Conservation (phyloP, 306 rosid genomes). For the Canavalia gladiata region DNA sequence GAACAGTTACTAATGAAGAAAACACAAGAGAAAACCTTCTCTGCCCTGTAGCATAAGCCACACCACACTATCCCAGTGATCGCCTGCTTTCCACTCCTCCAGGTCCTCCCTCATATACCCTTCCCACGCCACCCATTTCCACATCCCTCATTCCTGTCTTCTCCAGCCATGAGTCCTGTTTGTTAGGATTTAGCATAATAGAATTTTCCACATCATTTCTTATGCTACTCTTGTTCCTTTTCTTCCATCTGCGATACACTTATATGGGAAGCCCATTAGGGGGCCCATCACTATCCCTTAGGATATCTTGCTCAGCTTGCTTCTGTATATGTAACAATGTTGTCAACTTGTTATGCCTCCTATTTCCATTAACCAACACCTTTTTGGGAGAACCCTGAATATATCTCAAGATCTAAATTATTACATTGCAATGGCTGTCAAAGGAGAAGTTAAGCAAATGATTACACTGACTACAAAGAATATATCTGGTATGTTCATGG, state of each 20-base stretch:
- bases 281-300: background rate
- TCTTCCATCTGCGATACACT: background rate
- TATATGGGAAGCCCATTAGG: background rate
- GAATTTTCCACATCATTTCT: background rate
- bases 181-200: background rate
- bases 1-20: no score
- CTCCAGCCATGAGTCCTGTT: background rate
- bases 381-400: no score
- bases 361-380: no score
- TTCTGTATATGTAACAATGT: no score
- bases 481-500: no score
- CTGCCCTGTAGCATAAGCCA: background rate
- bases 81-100: background rate
- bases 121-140: background rate
- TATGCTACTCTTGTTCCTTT: background rate
- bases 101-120: background rate
- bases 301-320: background rate
- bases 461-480: no score
- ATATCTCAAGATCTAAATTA: no score
- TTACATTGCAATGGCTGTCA: no score
- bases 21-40: background rate
- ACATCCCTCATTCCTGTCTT: background rate
- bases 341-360: no score
- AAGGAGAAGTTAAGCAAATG: no score
- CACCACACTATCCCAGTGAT: background rate